Evolutionary conservation across 2,329 filamentous ascomycete species (phyloP).

Genomic region (Reticulascus tulasneorum): DNA sequence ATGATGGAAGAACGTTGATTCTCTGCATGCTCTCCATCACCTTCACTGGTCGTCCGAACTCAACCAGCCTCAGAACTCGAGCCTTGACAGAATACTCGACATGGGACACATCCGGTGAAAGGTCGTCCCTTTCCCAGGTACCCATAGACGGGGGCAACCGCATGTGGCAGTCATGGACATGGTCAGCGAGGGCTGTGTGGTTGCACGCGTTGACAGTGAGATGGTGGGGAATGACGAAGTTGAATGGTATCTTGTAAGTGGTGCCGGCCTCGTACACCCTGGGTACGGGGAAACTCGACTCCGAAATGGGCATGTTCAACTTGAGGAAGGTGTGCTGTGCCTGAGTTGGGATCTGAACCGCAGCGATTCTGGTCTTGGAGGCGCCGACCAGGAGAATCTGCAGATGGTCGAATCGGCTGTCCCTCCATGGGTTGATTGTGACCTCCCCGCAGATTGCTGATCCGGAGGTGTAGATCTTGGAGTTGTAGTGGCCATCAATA

Average conservation of each 20-base stretch:
- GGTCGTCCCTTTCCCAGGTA: conserved; percentile 50
- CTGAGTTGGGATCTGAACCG: conserved; percentile 43
- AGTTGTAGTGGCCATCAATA: conserved; percentile 49
- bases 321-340: conserved; percentile 53
- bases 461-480: conserved; percentile 54
- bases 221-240: conserved; percentile 56
- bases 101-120: conserved; percentile 50
- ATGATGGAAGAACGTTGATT: conserved; percentile 50
- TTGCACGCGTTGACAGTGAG: conserved; percentile 54
- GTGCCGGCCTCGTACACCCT: conserved; percentile 44
- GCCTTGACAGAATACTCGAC: conserved; percentile 52
- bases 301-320: conserved; percentile 49
- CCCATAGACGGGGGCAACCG: conserved; percentile 50
- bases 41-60: conserved; percentile 21
- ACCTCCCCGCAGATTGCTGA: conserved; percentile 47
- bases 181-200: conserved; percentile 40
- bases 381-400: conserved; percentile 51
- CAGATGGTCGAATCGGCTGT: conserved; percentile 46
- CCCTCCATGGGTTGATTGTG: conserved; percentile 38
- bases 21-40: conserved; percentile 38
- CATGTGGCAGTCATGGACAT: conserved; percentile 48
- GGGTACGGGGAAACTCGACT: conserved; percentile 42
- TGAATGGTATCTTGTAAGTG: conserved; percentile 50
- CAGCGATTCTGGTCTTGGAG: conserved; percentile 47
- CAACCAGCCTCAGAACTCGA: conserved; percentile 32